Percentiles rank a stretch among this genome's conserved stretches.
Evolutionary conservation across 345 rosid species (phyloP).

Genomic region (Melaleuca alternifolia): DNA sequence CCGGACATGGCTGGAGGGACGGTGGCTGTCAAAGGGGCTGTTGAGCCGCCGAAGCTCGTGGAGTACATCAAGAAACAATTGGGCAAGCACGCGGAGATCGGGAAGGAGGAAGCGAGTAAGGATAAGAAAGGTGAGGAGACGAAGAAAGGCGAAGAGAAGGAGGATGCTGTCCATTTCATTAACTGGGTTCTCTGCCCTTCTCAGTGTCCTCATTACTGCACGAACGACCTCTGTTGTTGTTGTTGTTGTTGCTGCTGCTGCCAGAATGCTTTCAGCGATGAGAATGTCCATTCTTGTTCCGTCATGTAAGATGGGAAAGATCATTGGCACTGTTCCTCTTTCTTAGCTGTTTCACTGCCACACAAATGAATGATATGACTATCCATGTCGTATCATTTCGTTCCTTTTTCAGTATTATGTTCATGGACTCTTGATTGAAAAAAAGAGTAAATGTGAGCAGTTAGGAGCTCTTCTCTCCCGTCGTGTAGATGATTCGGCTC

Average conservation of each 20-base stretch:
- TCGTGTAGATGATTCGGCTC: rapidly evolving
- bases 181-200: not conserved
- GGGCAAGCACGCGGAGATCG: not conserved
- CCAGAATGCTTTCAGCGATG: not conserved
- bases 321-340: not conserved
- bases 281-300: not conserved
- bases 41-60: constrained; percentile 34
- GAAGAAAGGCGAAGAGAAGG: not conserved
- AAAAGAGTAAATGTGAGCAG: not conserved
- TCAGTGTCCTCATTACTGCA: not conserved
- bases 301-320: not conserved
- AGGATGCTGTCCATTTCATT: not conserved
- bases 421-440: not conserved
- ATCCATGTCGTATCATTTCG: not conserved
- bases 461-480: not conserved
- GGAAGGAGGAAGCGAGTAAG: not conserved
- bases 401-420: not conserved
- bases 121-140: not conserved
- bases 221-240: not conserved
- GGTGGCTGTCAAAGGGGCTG: constrained; percentile 42
- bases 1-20: constrained; percentile 39
- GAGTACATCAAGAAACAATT: constrained; percentile 8
- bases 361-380: not conserved
- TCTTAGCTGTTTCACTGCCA: not conserved
- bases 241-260: not conserved